Conservation (phyloP, 2,329 filamentous ascomycete genomes). For the Ophiocordyceps camponoti-leonardi region DNA sequence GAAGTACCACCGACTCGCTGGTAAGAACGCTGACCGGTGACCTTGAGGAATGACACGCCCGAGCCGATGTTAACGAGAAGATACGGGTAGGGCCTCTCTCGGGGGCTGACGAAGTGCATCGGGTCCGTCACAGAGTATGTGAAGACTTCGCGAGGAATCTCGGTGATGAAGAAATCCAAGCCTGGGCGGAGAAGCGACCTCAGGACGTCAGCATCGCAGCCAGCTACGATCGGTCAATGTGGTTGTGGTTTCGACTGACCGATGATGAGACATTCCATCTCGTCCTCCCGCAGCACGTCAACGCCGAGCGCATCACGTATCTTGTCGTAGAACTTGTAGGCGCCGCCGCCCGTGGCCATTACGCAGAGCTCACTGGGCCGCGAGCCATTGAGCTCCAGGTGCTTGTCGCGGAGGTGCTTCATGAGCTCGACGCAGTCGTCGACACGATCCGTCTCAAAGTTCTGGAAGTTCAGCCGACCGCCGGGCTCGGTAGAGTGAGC, state of each 20-base stretch:
- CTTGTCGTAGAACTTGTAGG: slow-evolving; percentile 91
- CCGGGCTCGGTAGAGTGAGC: slow-evolving; percentile 62
- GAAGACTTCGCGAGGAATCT: slow-evolving; percentile 93
- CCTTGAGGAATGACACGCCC: slow-evolving; percentile 93
- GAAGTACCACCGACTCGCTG: slow-evolving; percentile 90
- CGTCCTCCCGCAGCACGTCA: slow-evolving; percentile 81
- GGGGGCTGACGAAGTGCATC: slow-evolving; percentile 70
- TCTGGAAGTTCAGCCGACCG: slow-evolving; percentile 84
- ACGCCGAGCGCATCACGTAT: slow-evolving; percentile 71
- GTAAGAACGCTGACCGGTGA: slow-evolving; percentile 73
- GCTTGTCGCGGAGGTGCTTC: slow-evolving; percentile 66
- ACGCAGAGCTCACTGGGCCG: slow-evolving; percentile 61
- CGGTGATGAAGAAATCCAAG: slow-evolving; percentile 96
- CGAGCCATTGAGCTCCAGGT: slow-evolving; percentile 58
- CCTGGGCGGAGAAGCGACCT: slow-evolving; percentile 27
- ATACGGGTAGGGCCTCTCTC: slow-evolving; percentile 82
- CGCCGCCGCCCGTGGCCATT: slow-evolving; percentile 90
- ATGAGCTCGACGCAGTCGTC: slow-evolving; percentile 90
- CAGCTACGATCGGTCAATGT: not conserved
- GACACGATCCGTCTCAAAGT: slow-evolving; percentile 89
- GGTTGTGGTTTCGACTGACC: slow-evolving; percentile 30
- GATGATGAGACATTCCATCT: slow-evolving; percentile 97
- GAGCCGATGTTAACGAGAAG: slow-evolving; percentile 96
- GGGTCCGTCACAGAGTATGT: slow-evolving; percentile 84
- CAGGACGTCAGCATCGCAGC: not conserved